phyloP scores from a whole-genome alignment of 2,329 filamentous ascomycete species.

The Hirsutella minnesotensis region DNA sequence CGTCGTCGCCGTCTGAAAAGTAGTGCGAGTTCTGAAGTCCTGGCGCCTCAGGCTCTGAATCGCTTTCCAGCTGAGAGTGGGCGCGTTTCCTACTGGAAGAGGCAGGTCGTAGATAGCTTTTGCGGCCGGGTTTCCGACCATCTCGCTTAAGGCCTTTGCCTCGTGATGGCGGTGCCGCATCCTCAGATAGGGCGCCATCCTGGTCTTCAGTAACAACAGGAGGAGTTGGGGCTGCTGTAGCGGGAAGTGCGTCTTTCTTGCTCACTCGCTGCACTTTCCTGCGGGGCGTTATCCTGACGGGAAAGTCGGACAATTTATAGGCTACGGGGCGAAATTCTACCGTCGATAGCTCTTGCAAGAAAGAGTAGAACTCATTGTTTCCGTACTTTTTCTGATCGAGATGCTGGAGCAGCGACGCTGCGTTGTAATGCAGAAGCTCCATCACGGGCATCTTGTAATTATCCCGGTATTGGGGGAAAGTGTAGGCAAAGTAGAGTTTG shows the following conservation, averaged over 20 bases:
- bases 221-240: not conserved
- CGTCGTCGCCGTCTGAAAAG: slow-evolving; percentile 18
- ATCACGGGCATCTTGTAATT: slow-evolving; percentile 25
- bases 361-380: slow-evolving; percentile 18
- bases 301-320: slow-evolving; percentile 17
- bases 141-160: slow-evolving; percentile 19
- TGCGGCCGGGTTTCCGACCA: slow-evolving; percentile 25
- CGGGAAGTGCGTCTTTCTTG: not conserved
- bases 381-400: slow-evolving; percentile 23
- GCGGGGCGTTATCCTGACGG: slow-evolving; percentile 13
- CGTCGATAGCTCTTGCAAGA: slow-evolving; percentile 18
- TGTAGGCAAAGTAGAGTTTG: slow-evolving; percentile 20
- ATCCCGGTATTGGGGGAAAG: slow-evolving; percentile 16
- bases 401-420: slow-evolving; percentile 23
- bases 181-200: not conserved
- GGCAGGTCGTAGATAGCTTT: slow-evolving; percentile 30
- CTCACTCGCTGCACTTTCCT: slow-evolving; percentile 5
- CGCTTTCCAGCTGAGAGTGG: slow-evolving; percentile 24
- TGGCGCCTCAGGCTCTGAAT: slow-evolving; percentile 23
- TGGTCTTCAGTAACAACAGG: not conserved
- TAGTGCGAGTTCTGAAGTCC: slow-evolving; percentile 22
- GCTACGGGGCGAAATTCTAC: slow-evolving; percentile 15
- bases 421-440: slow-evolving; percentile 33
- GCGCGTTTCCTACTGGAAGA: slow-evolving; percentile 31
- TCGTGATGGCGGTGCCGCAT: slow-evolving; percentile 11